These are phyloP conservation scores for Plenodomus biglobosus DNA, from an alignment of 2,329 filamentous ascomycete species.

Conservation along the genomic window DNA sequence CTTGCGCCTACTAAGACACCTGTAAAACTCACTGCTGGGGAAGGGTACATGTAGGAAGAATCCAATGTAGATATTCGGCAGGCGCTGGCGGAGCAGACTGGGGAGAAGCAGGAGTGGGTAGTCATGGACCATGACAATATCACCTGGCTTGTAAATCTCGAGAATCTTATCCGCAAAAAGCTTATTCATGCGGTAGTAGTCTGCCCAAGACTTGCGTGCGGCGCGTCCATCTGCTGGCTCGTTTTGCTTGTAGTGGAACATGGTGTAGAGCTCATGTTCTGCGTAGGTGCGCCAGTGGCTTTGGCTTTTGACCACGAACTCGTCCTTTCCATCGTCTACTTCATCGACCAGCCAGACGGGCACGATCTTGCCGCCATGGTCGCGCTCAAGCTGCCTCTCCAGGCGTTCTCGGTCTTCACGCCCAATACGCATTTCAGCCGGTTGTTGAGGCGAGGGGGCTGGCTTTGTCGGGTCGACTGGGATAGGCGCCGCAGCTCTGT, in stretches of 20 bases:
- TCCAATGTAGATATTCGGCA: constrained; percentile 88
- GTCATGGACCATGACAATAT: constrained; percentile 90
- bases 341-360: constrained; percentile 90
- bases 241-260: constrained; percentile 96
- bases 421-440: constrained; percentile 71
- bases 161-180: constrained; percentile 88
- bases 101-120: constrained; percentile 91
- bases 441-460: constrained; percentile 58
- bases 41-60: constrained; percentile 96
- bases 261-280: constrained; percentile 85
- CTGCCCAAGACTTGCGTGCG: constrained; percentile 82
- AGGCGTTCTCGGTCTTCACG: constrained; percentile 70
- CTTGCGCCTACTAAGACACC: constrained; percentile 83
- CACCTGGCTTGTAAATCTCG: constrained; percentile 86
- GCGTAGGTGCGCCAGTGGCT: constrained; percentile 85
- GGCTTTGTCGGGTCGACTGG: constrained; percentile 66
- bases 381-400: constrained; percentile 71
- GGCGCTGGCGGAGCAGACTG: constrained; percentile 79
- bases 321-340: constrained; percentile 67
- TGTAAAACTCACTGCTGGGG: constrained; percentile 92
- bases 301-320: constrained; percentile 76
- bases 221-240: constrained; percentile 82
- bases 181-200: constrained; percentile 92
- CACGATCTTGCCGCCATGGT: constrained; percentile 74
- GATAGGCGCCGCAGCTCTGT: constrained; percentile 76